A percentile compares a stretch with the other conserved stretches of the same genome.
Conservation (phyloP, 768 basidiomycete genomes). For the Nevesoporus exiguus region DNA sequence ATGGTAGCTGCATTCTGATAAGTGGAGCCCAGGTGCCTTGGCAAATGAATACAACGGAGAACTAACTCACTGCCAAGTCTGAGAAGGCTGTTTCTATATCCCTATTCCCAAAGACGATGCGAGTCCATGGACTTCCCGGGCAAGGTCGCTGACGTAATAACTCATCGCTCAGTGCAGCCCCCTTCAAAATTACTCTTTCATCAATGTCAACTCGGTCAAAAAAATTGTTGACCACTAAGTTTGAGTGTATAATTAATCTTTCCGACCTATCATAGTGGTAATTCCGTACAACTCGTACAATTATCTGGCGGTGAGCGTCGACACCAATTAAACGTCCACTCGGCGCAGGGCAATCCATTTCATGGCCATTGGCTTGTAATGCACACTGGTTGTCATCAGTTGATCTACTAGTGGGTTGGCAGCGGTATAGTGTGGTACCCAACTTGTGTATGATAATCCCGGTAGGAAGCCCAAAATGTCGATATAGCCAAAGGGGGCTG, state of each 20-base stretch:
- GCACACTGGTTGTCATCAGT: no score
- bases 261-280: background rate
- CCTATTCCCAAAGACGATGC: no score
- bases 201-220: background rate
- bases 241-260: background rate
- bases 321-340: background rate
- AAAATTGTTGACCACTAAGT: constrained; percentile 1
- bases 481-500: constrained; percentile 3
- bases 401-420: no score
- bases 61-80: constrained; percentile 19
- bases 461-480: background rate
- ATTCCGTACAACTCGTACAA: background rate
- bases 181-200: no score
- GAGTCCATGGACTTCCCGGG: no score
- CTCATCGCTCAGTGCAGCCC: no score
- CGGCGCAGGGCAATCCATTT: background rate
- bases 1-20: constrained; percentile 31
- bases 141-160: constrained; percentile 24
- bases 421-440: no score
- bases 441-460: background rate
- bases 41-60: constrained; percentile 7
- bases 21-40: constrained; percentile 5
- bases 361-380: background rate
- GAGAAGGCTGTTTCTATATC: no score
- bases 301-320: background rate